Conservation (phyloP, 495 filamentous ascomycete genomes). For the Usnea hakonensis region DNA sequence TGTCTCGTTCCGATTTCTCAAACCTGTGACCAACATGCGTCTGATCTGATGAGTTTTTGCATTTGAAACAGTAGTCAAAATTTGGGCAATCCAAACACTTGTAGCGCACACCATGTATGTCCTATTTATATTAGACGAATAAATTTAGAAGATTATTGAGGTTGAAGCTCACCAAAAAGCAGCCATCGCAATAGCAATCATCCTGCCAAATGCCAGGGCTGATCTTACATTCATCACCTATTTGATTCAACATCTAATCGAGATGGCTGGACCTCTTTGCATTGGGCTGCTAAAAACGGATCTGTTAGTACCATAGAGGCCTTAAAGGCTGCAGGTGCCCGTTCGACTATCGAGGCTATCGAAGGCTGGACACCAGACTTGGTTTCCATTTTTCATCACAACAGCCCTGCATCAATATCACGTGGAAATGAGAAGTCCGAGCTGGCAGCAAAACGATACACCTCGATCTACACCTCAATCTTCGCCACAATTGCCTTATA, state of each 20-base stretch:
- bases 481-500: constrained; percentile 35
- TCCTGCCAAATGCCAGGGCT: constrained; percentile 3
- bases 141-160: background rate
- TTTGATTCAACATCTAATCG: too few species aligned
- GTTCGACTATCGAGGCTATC: constrained; percentile 1
- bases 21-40: background rate
- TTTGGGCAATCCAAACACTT: background rate
- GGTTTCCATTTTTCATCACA: background rate
- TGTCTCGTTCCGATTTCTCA: background rate
- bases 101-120: background rate
- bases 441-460: constrained; percentile 20
- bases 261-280: constrained; percentile 3
- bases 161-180: background rate
- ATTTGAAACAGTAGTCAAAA: constrained; percentile 8
- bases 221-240: constrained; percentile 2
- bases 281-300: constrained; percentile 2
- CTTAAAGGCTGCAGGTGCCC: background rate
- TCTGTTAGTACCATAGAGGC: background rate
- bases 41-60: background rate
- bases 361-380: background rate
- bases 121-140: background rate
- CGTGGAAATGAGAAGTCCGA: background rate
- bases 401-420: background rate
- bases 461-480: constrained; percentile 35
- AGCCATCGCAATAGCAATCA: background rate